Base-by-base conservation (phyloP, 768 basidiomycete genomes). In the Rhizopogon vesiculosus region DNA sequence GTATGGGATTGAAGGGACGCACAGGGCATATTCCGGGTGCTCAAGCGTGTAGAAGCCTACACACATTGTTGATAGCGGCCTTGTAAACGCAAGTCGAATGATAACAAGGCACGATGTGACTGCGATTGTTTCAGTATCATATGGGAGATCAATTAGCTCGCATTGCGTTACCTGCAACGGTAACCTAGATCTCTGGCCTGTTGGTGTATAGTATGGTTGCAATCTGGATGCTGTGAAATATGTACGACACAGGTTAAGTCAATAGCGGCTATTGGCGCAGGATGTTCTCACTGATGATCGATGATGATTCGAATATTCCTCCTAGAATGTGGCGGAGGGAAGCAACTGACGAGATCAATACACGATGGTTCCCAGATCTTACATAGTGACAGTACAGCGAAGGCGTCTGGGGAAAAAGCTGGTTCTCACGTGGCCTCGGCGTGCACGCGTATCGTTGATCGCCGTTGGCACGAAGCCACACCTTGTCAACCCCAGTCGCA, bases 21-120 rank as follows among this genome's bases (percentile, higher is more conserved):
- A 91, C 91, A 93, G 78, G 9, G 89, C 83, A 65, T 91, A 93
- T 45, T 85, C 82, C 28, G 84, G 83, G 64, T 89, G 85, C 49
- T 88, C 81, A 3, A 91, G 76, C 53, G 87, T 80, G 83, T 86
- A 92, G 64, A 90, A 78, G 38, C 78, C 87, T 59, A 92, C 81
- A 67, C 91, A 93, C 91, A 92, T 92, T 44, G 46, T 62, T 57
- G 60, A 22, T 33, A 4, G 31, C 48, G 38, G 42, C 15, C 13
- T 38, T 10, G 35, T 35, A 35, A 16, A 28, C n/a, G 45, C 44
- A n/a, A 6, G 16, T 45, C 16, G 31, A 45, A n/a, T n/a, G 28
- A 44, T 28, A 25, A 45, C 29, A 31, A 48, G 45, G 29, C n/a
- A 18, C 18, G 7, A 33, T 19, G 13, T 33, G 46, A 48, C 46